Evolutionary conservation across 2,329 filamentous ascomycete genomes (phyloP).

Genomic region (Pezicula carpinea): DNA sequence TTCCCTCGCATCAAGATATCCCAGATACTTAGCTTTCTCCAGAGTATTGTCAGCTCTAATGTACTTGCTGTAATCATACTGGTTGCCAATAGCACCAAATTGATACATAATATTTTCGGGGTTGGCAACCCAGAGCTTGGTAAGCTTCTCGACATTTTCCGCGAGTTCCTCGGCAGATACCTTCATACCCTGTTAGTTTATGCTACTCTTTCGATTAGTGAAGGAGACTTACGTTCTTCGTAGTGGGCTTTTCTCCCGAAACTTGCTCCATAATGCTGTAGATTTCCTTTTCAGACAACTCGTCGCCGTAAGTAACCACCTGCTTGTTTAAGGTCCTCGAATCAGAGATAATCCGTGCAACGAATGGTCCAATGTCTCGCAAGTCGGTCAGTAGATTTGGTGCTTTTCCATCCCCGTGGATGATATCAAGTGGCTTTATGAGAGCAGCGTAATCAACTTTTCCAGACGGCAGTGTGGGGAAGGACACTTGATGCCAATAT

Average conservation of each 20-base stretch:
- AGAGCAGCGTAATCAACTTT: constrained; percentile 12
- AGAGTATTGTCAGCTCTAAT: constrained; percentile 46
- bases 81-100: neutral
- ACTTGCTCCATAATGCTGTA: constrained; percentile 40
- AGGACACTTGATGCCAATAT: constrained; percentile 50
- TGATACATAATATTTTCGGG: neutral
- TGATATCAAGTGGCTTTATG: constrained; percentile 8
- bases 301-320: constrained; percentile 44
- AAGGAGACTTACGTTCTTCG: constrained; percentile 6
- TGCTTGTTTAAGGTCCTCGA: constrained; percentile 47
- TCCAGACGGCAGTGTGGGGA: constrained; percentile 40
- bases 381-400: constrained; percentile 41
- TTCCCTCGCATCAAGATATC: constrained; percentile 46
- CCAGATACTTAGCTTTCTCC: constrained; percentile 48
- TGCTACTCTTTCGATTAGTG: constrained; percentile 8
- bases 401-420: constrained; percentile 41
- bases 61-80: constrained; percentile 3
- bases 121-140: neutral
- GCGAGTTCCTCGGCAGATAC: neutral
- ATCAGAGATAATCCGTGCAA: constrained; percentile 47
- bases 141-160: neutral
- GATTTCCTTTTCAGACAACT: constrained; percentile 42
- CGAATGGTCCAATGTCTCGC: constrained; percentile 48
- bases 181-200: neutral
- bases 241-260: constrained; percentile 41